A percentile compares a stretch with the other conserved stretches of the same genome.
Conservation (phyloP, 345 rosid species). For the Eucalyptus coolabah region DNA sequence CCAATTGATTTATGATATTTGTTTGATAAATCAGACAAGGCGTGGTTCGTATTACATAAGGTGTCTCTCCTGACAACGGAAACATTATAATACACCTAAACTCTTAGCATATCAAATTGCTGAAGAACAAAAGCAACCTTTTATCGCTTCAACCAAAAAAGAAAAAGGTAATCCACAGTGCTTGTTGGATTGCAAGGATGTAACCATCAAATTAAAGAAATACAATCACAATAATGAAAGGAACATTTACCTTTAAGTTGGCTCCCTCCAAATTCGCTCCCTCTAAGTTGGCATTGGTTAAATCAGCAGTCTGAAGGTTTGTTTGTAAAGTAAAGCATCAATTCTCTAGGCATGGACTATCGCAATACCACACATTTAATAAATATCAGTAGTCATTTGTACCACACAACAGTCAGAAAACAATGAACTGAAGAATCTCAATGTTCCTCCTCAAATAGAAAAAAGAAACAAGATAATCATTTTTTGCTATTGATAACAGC, state of each 20-base stretch:
- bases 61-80: background rate
- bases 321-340: background rate
- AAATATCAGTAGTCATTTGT: background rate
- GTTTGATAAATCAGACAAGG: background rate
- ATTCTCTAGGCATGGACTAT: background rate
- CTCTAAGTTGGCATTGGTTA: constrained; percentile 88
- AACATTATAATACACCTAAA: background rate
- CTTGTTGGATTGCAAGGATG: background rate
- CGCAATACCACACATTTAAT: background rate
- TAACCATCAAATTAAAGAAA: background rate
- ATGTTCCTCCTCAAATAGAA: background rate
- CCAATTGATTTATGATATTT: background rate
- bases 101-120: background rate
- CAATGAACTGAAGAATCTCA: background rate
- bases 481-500: background rate
- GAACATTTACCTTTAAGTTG: constrained; percentile 60
- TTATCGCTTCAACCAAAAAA: background rate
- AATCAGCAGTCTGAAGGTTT: constrained; percentile 62
- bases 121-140: background rate
- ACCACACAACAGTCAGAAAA: background rate
- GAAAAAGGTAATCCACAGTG: background rate
- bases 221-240: background rate
- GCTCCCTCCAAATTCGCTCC: constrained; percentile 96
- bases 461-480: background rate
- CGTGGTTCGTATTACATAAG: background rate